A percentile compares a stretch with the other conserved stretches of the same genome.
phyloP scores from a whole-genome alignment of 1,284 basidiomycete species.

The Xerocomus cyaneibrunnescens region DNA sequence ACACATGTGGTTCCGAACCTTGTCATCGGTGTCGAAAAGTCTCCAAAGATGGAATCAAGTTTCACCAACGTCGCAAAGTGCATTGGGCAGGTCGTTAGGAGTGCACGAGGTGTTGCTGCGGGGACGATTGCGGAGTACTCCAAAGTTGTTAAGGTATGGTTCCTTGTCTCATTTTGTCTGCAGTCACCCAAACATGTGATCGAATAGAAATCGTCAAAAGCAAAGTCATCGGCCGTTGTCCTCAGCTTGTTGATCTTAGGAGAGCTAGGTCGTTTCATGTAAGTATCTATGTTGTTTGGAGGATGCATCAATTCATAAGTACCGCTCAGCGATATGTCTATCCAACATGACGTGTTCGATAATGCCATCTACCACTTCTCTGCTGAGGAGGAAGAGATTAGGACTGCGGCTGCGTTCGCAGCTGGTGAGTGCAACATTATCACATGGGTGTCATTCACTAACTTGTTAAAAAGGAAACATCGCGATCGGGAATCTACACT shows the following conservation, averaged over 20 bases:
- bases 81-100: slow-evolving; percentile 77
- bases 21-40: slow-evolving; percentile 59
- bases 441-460: slow-evolving; percentile 6
- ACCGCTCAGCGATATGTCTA: slow-evolving; percentile 73
- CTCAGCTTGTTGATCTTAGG: slow-evolving; percentile 88
- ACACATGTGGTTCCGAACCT: slow-evolving; percentile 75
- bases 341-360: slow-evolving; percentile 73
- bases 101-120: slow-evolving; percentile 66
- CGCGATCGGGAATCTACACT: slow-evolving; percentile 84
- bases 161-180: not conserved
- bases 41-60: slow-evolving; percentile 53
- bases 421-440: slow-evolving; percentile 55
- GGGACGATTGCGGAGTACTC: slow-evolving; percentile 81
- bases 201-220: slow-evolving; percentile 59
- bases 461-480: slow-evolving; percentile 71
- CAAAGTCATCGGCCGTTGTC: slow-evolving; percentile 64
- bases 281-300: slow-evolving; percentile 27
- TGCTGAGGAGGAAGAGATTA: slow-evolving; percentile 78
- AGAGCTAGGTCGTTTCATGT: slow-evolving; percentile 89
- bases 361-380: slow-evolving; percentile 73
- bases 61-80: slow-evolving; percentile 77
- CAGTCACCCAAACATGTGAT: slow-evolving; percentile 5
- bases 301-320: slow-evolving; percentile 8
- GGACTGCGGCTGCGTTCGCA: slow-evolving; percentile 89
- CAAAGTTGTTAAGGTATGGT: slow-evolving; percentile 67